A percentile compares a stretch with the other conserved stretches of the same genome.
These are phyloP conservation scores for Escallonia herrerae DNA, from an alignment of 129 eudicot genomes.

Conservation along the genomic window DNA sequence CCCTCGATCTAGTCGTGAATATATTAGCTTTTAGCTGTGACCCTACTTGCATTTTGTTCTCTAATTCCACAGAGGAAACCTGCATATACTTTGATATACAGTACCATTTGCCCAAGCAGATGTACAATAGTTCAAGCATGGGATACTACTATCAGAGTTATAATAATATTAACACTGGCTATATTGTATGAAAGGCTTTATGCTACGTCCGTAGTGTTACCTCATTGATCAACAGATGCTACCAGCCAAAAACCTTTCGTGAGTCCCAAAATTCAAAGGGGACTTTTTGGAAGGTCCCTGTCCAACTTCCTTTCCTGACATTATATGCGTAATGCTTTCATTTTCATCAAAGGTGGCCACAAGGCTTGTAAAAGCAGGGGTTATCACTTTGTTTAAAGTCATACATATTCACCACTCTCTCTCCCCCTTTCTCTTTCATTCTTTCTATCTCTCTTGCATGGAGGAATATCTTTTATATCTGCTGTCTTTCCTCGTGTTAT, in stretches of 20 bases:
- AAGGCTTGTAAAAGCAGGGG: constrained; percentile 18
- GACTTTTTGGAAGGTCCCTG: constrained; percentile 10
- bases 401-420: neutral
- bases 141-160: too few relatives aligned
- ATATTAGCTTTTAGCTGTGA: constrained; percentile 7
- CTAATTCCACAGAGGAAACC: neutral
- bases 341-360: constrained; percentile 22
- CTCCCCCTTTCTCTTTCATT: too few relatives aligned
- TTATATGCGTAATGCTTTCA: constrained; percentile 8
- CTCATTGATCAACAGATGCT: neutral
- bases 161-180: too few relatives aligned
- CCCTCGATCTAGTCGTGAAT: constrained; percentile 9
- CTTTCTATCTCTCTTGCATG: neutral
- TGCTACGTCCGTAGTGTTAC: too few relatives aligned
- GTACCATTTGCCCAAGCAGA: too few relatives aligned
- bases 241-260: neutral
- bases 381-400: constrained; percentile 23
- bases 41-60: constrained; percentile 3
- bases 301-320: constrained; percentile 2
- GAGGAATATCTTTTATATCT: constrained; percentile 2
- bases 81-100: too few relatives aligned
- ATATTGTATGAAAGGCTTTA: too few relatives aligned
- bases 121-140: too few relatives aligned
- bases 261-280: constrained; percentile 7
- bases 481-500: constrained; percentile 3